A percentile compares a stretch with the other conserved stretches of the same genome.
Evolutionary conservation across 2,329 filamentous ascomycete species (phyloP).

Genomic region (Xylaria sp.): DNA sequence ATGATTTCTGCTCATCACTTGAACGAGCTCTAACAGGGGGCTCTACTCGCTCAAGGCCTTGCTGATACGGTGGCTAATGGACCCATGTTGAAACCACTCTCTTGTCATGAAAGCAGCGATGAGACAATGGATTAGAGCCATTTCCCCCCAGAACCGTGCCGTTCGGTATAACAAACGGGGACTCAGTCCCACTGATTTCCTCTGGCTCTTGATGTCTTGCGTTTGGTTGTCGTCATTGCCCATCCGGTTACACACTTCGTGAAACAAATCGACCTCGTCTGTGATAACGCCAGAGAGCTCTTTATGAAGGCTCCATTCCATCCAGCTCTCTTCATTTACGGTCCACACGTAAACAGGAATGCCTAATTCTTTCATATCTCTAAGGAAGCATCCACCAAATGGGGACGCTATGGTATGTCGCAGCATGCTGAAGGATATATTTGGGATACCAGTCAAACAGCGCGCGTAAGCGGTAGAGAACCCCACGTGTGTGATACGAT

Average conservation of each 20-base stretch:
- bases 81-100: slow-evolving; percentile 27
- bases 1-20: not conserved
- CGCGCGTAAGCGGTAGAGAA: slow-evolving; percentile 70
- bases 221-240: not conserved
- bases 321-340: slow-evolving; percentile 77
- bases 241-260: slow-evolving; percentile 59
- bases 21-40: not conserved
- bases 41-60: slow-evolving; percentile 28
- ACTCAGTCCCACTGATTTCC: not conserved
- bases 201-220: not conserved
- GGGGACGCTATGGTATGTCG: slow-evolving; percentile 71
- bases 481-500: slow-evolving; percentile 71
- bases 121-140: slow-evolving; percentile 25
- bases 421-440: slow-evolving; percentile 79
- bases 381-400: slow-evolving; percentile 69
- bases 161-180: slow-evolving; percentile 6
- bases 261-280: slow-evolving; percentile 75
- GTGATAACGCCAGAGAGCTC: slow-evolving; percentile 83
- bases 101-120: slow-evolving; percentile 15
- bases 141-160: slow-evolving; percentile 20
- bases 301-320: slow-evolving; percentile 78
- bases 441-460: slow-evolving; percentile 69
- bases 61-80: slow-evolving; percentile 26
- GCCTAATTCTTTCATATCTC: slow-evolving; percentile 58
- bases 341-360: slow-evolving; percentile 82